A percentile compares a stretch with the other conserved stretches of the same genome.
phyloP scores from a whole-genome alignment of 768 basidiomycete genomes.

The Mycena filopes region DNA sequence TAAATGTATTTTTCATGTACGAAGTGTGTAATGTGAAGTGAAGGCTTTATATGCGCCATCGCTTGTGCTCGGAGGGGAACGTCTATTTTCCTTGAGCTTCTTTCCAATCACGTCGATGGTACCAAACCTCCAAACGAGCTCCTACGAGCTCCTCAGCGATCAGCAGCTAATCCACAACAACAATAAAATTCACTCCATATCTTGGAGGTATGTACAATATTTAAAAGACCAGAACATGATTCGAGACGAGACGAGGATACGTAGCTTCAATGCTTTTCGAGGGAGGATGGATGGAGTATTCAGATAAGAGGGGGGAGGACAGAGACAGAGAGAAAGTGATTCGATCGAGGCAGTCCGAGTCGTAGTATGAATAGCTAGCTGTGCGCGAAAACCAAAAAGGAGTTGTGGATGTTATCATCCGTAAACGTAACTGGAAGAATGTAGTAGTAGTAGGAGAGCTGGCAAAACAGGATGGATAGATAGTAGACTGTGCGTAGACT shows the following conservation, averaged over 20 bases:
- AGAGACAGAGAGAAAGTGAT: constrained; percentile 17
- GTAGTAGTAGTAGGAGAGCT: constrained; percentile 33
- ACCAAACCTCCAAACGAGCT: no score
- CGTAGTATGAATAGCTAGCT: constrained; percentile 27
- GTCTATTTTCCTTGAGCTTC: no score
- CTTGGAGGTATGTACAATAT: constrained; percentile 4
- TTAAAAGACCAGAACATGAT: constrained; percentile 29
- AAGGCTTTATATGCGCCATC: no score
- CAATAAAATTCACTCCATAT: not conserved
- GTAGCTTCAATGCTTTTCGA: constrained; percentile 14
- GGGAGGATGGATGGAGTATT: constrained; percentile 18
- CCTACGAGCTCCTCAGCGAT: no score
- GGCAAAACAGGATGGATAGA: constrained; percentile 33
- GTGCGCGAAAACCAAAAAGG: constrained; percentile 33
- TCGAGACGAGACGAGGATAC: constrained; percentile 15
- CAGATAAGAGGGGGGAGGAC: not conserved
- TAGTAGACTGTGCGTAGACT: constrained; percentile 30
- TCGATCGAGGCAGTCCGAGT: constrained; percentile 8
- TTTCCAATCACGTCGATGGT: no score
- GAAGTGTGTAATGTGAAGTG: no score
- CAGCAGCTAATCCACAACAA: constrained; percentile 10
- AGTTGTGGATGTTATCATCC: not conserved
- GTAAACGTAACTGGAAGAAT: constrained; percentile 1
- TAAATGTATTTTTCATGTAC: no score
- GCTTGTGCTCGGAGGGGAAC: no score